These are phyloP conservation scores for Aspergillus ustus DNA, from an alignment of 2,329 filamentous ascomycete species.

Conservation along the genomic window DNA sequence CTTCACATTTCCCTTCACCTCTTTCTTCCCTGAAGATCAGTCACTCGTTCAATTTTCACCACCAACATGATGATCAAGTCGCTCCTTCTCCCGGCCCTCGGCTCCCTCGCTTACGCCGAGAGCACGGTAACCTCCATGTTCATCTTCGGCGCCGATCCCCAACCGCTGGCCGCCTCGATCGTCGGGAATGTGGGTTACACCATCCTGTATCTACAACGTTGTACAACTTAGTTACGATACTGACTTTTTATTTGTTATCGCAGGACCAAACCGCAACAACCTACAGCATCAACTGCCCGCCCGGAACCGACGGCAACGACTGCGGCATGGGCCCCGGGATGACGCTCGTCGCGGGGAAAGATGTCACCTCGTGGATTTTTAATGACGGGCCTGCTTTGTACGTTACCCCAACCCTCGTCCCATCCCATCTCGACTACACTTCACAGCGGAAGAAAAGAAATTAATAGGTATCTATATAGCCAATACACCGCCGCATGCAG, in stretches of 20 bases:
- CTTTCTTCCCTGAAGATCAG: neutral
- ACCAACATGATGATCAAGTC: constrained; percentile 22
- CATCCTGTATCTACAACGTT: no score
- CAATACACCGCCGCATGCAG: constrained; percentile 23
- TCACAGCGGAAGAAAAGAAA: no score
- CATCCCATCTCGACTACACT: no score
- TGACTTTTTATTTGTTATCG: neutral
- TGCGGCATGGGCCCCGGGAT: constrained; percentile 36
- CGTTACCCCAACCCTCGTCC: neutral
- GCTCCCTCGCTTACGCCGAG: constrained; percentile 26
- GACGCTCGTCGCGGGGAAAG: constrained; percentile 23
- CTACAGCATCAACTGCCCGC: constrained; percentile 31
- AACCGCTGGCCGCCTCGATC: constrained; percentile 32
- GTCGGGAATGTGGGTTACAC: constrained; percentile 25
- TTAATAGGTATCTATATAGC: no score
- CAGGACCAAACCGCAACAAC: constrained; percentile 33
- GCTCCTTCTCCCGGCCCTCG: constrained; percentile 23
- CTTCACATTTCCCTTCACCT: neutral
- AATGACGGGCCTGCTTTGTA: constrained; percentile 18
- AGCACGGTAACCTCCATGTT: constrained; percentile 31
- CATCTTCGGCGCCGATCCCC: constrained; percentile 28
- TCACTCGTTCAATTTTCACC: neutral
- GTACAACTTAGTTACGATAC: neutral
- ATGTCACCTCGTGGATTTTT: constrained; percentile 18
- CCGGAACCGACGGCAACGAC: constrained; percentile 26